A percentile compares a stretch with the other conserved stretches of the same genome.
Evolutionary conservation across 768 basidiomycete genomes (phyloP).

Genomic region (Tylopilus subfusipes): DNA sequence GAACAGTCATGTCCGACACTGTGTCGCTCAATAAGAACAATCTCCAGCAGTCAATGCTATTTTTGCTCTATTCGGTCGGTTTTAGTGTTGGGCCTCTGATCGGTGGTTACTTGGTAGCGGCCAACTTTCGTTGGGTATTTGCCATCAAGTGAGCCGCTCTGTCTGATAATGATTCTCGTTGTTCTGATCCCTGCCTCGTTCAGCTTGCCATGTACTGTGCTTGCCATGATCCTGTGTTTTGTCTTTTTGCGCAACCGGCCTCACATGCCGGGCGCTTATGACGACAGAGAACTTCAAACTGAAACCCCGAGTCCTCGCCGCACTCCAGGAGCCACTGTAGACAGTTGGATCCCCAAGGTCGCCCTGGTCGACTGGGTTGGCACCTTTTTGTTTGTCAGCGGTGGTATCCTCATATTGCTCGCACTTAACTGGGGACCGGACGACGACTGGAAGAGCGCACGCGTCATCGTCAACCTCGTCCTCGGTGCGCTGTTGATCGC

Average conservation of each 20-base stretch:
- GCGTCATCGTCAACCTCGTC: slow-evolving; percentile 46
- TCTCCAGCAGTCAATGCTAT: slow-evolving; percentile 38
- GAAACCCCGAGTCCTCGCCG: not conserved
- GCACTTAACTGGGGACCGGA: slow-evolving; percentile 51
- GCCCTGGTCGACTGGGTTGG: slow-evolving; percentile 45
- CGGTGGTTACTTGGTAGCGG: slow-evolving; percentile 36
- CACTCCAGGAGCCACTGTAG: no score
- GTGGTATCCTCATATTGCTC: slow-evolving; percentile 43
- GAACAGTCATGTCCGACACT: slow-evolving; percentile 45
- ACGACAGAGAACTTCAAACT: no score
- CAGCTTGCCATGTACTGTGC: slow-evolving; percentile 39
- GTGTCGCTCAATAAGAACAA: slow-evolving; percentile 41
- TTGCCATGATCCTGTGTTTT: slow-evolving; percentile 39
- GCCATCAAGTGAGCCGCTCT: slow-evolving; percentile 45
- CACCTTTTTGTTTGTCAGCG: slow-evolving; percentile 39
- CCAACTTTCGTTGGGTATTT: slow-evolving; percentile 52
- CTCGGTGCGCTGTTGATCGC: slow-evolving; percentile 43
- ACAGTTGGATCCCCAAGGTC: no score
- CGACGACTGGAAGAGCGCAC: slow-evolving; percentile 37
- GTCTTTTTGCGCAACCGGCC: slow-evolving; percentile 37
- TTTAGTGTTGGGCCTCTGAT: slow-evolving; percentile 44
- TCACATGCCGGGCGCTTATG: slow-evolving; percentile 12
- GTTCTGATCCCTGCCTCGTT: not conserved
- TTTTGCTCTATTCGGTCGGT: slow-evolving; percentile 43
- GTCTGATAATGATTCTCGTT: not conserved